Percentiles rank a stretch among this genome's conserved stretches.
These are phyloP conservation scores for Diaporthe sp. DNA, from an alignment of 2,329 filamentous ascomycete species.

Conservation along the genomic window DNA sequence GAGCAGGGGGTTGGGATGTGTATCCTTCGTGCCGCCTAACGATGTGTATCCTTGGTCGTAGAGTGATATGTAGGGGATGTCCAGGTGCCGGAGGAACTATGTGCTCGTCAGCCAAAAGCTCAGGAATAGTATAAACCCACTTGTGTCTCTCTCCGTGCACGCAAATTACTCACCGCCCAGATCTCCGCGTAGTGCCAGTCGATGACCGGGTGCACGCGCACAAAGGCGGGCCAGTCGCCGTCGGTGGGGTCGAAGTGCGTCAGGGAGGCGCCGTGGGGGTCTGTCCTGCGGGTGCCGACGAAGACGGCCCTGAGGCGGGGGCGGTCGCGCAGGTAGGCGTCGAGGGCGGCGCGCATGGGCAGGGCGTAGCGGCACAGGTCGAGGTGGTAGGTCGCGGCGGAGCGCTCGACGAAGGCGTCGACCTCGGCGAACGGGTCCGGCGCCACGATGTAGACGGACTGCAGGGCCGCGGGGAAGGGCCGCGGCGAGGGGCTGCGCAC, in stretches of 20 bases:
- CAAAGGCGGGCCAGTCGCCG: conserved; percentile 89
- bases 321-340: conserved; percentile 78
- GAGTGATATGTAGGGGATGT: conserved; percentile 85
- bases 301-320: conserved; percentile 82
- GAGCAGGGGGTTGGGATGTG: conserved; percentile 86
- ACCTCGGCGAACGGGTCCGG: conserved; percentile 88
- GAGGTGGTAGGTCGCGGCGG: conserved; percentile 79
- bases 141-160: no score
- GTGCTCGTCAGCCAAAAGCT: conserved; percentile 23
- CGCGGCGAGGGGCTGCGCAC: conserved; percentile 40
- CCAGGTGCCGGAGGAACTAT: conserved; percentile 83
- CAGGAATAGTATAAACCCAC: neutral
- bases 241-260: conserved; percentile 91
- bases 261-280: conserved; percentile 86
- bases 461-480: conserved; percentile 65
- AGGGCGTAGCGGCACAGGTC: conserved; percentile 80
- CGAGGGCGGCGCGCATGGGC: conserved; percentile 86
- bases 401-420: conserved; percentile 82
- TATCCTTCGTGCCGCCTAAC: conserved; percentile 91
- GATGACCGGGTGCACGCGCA: conserved; percentile 94
- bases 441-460: conserved; percentile 91
- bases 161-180: conserved; percentile 79
- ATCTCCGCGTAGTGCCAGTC: conserved; percentile 98
- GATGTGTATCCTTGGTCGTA: conserved; percentile 80
- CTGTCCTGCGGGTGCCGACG: conserved; percentile 89